Conservation (phyloP, 352 stramenopile species). For the Phytophthora boehmeriae region DNA sequence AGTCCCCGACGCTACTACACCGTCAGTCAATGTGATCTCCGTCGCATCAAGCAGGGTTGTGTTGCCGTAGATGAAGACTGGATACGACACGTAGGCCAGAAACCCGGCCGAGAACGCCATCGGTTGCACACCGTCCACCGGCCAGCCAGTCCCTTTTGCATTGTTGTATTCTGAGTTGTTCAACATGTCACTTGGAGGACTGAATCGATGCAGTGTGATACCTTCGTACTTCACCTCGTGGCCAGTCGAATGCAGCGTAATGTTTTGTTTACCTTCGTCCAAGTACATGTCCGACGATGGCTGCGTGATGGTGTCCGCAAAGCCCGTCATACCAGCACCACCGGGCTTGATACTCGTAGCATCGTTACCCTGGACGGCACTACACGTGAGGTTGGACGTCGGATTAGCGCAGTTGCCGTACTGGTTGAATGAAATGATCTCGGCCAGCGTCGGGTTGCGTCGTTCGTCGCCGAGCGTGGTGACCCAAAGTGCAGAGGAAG, state of each 20-base stretch:
- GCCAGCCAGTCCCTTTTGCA: constrained; percentile 46
- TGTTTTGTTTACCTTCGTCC: constrained; percentile 45
- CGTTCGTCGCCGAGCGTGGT: constrained; percentile 50
- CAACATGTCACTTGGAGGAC: constrained; percentile 46
- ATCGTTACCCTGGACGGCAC: constrained; percentile 52
- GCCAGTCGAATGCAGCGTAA: constrained; percentile 50
- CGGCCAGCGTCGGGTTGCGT: constrained; percentile 64
- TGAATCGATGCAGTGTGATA: constrained; percentile 59
- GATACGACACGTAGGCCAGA: constrained; percentile 71
- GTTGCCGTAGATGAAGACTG: constrained; percentile 73
- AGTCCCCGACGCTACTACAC: constrained; percentile 37
- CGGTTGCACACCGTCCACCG: constrained; percentile 69
- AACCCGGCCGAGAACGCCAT: constrained; percentile 71
- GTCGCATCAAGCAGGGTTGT: constrained; percentile 47
- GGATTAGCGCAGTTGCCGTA: constrained; percentile 66
- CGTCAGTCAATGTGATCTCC: constrained; percentile 63
- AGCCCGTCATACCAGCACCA: constrained; percentile 53
- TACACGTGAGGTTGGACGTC: constrained; percentile 61
- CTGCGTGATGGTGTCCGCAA: constrained; percentile 40
- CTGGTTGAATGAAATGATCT: constrained; percentile 53
- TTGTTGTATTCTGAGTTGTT: constrained; percentile 33
- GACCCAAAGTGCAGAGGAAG: constrained; percentile 48
- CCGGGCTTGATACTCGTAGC: constrained; percentile 42
- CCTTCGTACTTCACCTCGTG: constrained; percentile 48
- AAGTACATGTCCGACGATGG: constrained; percentile 49